phyloP scores from a whole-genome alignment of 1,139 yeast genomes.

The Entelexis paramagnoliae region DNA sequence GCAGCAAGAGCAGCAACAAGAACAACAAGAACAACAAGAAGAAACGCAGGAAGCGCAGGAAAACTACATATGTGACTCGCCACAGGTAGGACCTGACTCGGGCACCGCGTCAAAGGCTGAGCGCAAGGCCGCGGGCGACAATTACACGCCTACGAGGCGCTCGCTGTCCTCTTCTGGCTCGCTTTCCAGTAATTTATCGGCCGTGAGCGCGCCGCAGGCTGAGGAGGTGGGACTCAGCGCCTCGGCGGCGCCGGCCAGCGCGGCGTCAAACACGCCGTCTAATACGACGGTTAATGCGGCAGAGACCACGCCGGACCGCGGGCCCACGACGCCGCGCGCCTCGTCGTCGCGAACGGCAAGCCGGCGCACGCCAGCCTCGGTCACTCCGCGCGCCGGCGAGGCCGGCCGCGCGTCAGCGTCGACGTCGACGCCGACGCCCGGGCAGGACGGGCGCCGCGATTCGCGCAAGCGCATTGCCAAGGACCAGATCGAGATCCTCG shows the following conservation, averaged over 20 bases:
- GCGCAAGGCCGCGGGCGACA: constrained; percentile 1
- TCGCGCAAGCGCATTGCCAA: constrained; percentile 22
- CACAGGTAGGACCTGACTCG: neutral
- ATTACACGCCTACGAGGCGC: neutral
- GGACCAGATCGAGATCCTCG: constrained; percentile 23
- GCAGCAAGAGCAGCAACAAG: no score
- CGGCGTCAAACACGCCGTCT: neutral
- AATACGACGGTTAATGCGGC: neutral
- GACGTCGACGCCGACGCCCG: constrained; percentile 5
- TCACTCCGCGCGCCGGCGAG: neutral
- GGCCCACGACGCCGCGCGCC: constrained; percentile 2
- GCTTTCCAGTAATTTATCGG: constrained; percentile 2
- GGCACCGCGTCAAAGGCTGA: neutral
- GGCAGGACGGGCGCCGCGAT: constrained; percentile 14
- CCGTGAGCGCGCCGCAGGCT: neutral
- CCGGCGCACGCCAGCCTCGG: neutral
- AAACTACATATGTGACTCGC: neutral
- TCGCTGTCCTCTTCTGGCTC: constrained; percentile 7
- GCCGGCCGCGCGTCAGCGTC: neutral
- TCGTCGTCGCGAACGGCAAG: neutral
- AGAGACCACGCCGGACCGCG: constrained; percentile 4
- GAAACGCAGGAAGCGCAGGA: neutral
- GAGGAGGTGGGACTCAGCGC: neutral
- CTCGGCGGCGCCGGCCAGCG: neutral
- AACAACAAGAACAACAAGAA: no score